Base-by-base conservation (phyloP, 179 eudicot genomes). In the Silene vulgaris region DNA sequence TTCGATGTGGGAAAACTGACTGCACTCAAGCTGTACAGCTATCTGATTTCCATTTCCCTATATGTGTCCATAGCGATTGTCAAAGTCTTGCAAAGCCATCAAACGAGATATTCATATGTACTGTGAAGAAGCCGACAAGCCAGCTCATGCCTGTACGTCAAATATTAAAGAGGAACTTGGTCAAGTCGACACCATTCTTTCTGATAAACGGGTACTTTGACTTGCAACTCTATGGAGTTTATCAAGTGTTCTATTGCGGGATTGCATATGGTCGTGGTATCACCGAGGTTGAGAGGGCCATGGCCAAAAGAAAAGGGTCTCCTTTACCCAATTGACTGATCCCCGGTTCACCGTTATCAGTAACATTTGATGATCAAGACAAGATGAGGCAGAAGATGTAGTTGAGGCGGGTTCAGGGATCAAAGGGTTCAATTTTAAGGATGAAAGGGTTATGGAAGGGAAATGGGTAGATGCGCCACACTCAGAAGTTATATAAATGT, bases 151-250 rank as follows among this genome's bases (percentile, higher is more conserved):
- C 3, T 88, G 98, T 17, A 93, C 98, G 59, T 91, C 98, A 43
- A 93, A 93, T 88, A 78, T 93, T 61, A 93, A 88, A 21, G 98
- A 93, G 84, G 98, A 93, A 62, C 90, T 93, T 60, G 98, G 98
- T 66, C 98, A 91, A 80, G 93, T 93, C 21, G 87, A 91, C 76
- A 93, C 98, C 1, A 88, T 93, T 56, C 89, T 93, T 50, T 93
- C 98, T 43, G 98, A 93, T 76, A 93, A 80, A 93, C 97, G 0
- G 98, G 98, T 6, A 93, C 98, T 1, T 77, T 93, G 81, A 93
- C 98, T 9, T 90, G 97, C 78, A 93, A 93, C 68, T 90, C 98
- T 3, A 93, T 93, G 98, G 98, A 93, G 89, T 93, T 93, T 52
- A 82, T 93, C 32, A 93, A 93, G 84, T 93, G 96, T 74, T 91